These are phyloP conservation scores for Punctularia strigosozonata DNA, from an alignment of 768 basidiomycete species.

Conservation along the genomic window DNA sequence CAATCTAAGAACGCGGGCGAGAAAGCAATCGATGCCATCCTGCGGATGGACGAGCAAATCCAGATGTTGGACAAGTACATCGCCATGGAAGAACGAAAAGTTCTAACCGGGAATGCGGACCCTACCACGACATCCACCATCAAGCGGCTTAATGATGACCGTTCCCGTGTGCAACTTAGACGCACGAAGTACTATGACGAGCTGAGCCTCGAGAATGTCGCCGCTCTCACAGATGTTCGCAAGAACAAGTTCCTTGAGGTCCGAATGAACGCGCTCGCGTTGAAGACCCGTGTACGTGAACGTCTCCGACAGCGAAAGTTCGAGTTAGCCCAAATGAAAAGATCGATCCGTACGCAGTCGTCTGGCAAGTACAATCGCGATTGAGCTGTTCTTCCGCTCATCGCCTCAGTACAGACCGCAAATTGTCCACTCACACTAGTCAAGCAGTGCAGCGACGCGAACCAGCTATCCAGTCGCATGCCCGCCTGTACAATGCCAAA, in stretches of 20 bases:
- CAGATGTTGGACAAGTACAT: not conserved
- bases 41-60: not conserved
- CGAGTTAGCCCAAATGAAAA: slow-evolving; percentile 10
- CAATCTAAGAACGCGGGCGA: not conserved
- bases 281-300: slow-evolving; percentile 10
- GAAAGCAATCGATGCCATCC: not conserved
- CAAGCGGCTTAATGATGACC: not conserved
- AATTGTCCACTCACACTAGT: slow-evolving; percentile 17
- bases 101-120: too few relatives aligned
- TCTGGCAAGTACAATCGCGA: too few relatives aligned
- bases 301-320: slow-evolving; percentile 10
- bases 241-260: slow-evolving; percentile 6
- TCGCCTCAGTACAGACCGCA: slow-evolving; percentile 6
- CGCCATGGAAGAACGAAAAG: too few relatives aligned
- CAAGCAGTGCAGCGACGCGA: slow-evolving; percentile 15
- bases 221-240: slow-evolving; percentile 2
- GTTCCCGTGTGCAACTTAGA: too few relatives aligned
- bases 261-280: slow-evolving; percentile 12
- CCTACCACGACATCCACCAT: too few relatives aligned
- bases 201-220: slow-evolving; percentile 1
- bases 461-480: slow-evolving; percentile 15
- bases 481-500: slow-evolving; percentile 17
- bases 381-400: too few relatives aligned
- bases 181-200: slow-evolving; percentile 5
- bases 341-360: too few relatives aligned